These are phyloP conservation scores for Plasmodium fragile DNA, from an alignment of 169 alveolate species.

Conservation along the genomic window DNA sequence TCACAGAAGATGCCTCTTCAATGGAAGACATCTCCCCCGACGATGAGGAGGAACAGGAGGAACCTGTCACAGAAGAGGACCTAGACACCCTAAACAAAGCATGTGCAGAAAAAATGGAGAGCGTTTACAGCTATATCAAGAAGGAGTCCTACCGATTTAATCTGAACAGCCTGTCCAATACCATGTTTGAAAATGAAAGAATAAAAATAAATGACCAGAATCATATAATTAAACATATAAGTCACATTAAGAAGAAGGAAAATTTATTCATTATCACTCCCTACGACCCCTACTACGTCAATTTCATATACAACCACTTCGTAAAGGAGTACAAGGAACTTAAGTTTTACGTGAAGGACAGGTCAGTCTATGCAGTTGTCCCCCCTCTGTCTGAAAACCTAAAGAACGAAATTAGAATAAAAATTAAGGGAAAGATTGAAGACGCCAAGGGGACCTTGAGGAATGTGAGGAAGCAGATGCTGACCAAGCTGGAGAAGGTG, in stretches of 20 bases:
- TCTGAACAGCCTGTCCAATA: slow-evolving; percentile 34
- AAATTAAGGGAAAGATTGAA: slow-evolving; percentile 47
- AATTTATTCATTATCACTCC: slow-evolving; percentile 52
- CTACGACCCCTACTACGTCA: slow-evolving; percentile 56
- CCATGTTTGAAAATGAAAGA: slow-evolving; percentile 55
- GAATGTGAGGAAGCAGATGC: slow-evolving; percentile 37
- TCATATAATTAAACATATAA: slow-evolving; percentile 25
- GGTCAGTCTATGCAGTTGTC: slow-evolving; percentile 39
- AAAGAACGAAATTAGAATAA: slow-evolving; percentile 51
- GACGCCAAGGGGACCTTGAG: slow-evolving; percentile 43
- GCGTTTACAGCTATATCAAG: slow-evolving; percentile 23
- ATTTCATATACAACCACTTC: slow-evolving; percentile 52
- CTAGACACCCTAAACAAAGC: not conserved
- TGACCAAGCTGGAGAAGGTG: slow-evolving; percentile 36
- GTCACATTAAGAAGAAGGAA: slow-evolving; percentile 50
- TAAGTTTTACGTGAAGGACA: slow-evolving; percentile 49
- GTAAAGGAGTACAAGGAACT: slow-evolving; percentile 31
- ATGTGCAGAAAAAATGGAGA: slow-evolving; percentile 48
- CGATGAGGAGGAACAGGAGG: not conserved
- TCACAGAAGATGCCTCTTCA: not conserved
- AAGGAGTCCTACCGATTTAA: slow-evolving; percentile 67
- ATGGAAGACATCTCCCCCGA: not conserved
- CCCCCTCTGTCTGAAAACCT: slow-evolving; percentile 63
- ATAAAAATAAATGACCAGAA: slow-evolving; percentile 47
- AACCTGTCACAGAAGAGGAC: slow-evolving; percentile 40